phyloP scores from a whole-genome alignment of 192 early-diverging fungal species.

The Entomortierella chlamydospora region DNA sequence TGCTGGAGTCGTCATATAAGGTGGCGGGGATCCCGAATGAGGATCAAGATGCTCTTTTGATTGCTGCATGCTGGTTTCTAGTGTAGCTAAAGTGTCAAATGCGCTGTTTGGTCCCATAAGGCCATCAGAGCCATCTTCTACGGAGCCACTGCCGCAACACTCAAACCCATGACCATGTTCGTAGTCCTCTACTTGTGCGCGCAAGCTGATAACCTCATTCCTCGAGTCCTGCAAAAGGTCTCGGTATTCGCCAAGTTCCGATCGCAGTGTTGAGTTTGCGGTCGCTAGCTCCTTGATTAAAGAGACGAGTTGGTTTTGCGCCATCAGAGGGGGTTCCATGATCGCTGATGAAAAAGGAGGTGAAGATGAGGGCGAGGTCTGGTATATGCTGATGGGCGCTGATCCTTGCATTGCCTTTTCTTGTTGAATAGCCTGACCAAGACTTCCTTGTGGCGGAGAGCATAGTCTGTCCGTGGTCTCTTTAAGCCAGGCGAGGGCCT shows the following conservation, averaged over 20 bases:
- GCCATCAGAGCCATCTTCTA: slow-evolving; percentile 6
- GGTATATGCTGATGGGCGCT: slow-evolving; percentile 24
- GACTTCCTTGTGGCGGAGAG: slow-evolving; percentile 48
- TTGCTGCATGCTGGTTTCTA: slow-evolving; percentile 1
- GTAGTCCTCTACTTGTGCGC: slow-evolving; percentile 58
- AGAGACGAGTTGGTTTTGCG: slow-evolving; percentile 58
- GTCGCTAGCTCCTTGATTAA: slow-evolving; percentile 68
- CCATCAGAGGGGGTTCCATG: slow-evolving; percentile 41
- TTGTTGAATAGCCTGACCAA: slow-evolving; percentile 45
- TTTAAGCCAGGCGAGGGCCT: slow-evolving; percentile 50
- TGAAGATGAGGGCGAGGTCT: slow-evolving; percentile 21
- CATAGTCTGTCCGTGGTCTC: slow-evolving; percentile 41
- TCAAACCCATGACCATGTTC: slow-evolving; percentile 45
- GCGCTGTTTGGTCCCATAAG: slow-evolving; percentile 1
- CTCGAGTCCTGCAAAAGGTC: slow-evolving; percentile 59
- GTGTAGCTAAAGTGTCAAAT: slow-evolving; percentile 1
- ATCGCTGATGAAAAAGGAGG: slow-evolving; percentile 29
- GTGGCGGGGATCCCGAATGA: slow-evolving; percentile 28
- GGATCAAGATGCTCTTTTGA: neutral
- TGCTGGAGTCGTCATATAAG: slow-evolving; percentile 30
- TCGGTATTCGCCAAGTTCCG: slow-evolving; percentile 59
- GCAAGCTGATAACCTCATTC: slow-evolving; percentile 57
- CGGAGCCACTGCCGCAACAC: slow-evolving; percentile 20
- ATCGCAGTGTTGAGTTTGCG: slow-evolving; percentile 62
- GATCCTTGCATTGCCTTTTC: slow-evolving; percentile 24